phyloP scores from a whole-genome alignment of 345 rosid genomes.

The Sonneratia alba region DNA sequence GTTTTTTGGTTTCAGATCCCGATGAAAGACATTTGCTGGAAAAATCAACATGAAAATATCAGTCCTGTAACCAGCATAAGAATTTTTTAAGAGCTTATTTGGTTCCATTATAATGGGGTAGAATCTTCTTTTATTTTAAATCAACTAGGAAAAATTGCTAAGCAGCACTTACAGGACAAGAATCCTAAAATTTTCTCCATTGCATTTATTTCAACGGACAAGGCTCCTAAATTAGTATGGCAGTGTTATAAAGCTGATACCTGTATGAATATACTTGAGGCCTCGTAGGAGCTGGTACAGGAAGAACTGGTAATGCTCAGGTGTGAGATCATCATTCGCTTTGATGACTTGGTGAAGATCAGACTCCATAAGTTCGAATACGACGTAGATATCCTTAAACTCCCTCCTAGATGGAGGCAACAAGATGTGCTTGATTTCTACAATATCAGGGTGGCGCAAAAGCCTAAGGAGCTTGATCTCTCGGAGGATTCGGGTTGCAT shows the following conservation, averaged over 20 bases:
- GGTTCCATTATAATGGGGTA: not conserved
- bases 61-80: constrained; percentile 4
- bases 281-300: constrained; percentile 94
- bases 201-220: not conserved
- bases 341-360: constrained; percentile 89
- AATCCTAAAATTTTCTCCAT: not conserved
- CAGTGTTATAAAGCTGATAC: constrained; percentile 22
- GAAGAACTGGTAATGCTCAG: constrained; percentile 84
- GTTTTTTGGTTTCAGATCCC: constrained; percentile 89
- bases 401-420: constrained; percentile 86
- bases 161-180: not conserved
- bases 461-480: constrained; percentile 86
- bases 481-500: constrained; percentile 85
- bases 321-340: constrained; percentile 90
- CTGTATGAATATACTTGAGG: constrained; percentile 91
- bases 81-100: not conserved
- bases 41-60: not conserved
- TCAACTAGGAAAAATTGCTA: too few species aligned
- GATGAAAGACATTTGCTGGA: constrained; percentile 86
- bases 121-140: too few species aligned
- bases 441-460: constrained; percentile 84
- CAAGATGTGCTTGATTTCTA: constrained; percentile 86
- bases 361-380: constrained; percentile 88
- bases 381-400: constrained; percentile 80
- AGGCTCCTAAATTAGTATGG: not conserved